Evolutionary conservation across 192 early-diverging fungal genomes (phyloP), one percentile per base, ranked within the genome.

Genomic region (Backusella psychrophila): DNA sequence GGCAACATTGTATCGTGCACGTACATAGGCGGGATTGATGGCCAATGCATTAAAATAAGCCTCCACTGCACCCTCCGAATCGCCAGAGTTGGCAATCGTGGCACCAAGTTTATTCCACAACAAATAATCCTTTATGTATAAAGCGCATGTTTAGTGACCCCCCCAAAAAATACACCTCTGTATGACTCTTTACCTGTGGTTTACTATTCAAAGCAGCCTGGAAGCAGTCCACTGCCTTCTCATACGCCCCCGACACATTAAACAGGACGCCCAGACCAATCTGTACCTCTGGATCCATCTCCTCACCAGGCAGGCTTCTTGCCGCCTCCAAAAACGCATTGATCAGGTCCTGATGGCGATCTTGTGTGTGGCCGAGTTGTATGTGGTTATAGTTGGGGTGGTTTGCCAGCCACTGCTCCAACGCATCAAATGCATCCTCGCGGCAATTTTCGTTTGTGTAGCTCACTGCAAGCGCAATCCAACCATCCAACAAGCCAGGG

Each of bases 151-250:
- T 17, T 12, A 33, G 11, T 69, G 26, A 53, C 14, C 2, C 26
- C 6, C 26, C n/a, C n/a, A n/a, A n/a, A 33, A 33, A 33, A 33
- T 33, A 72, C 35, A 19, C 21, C 39, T 4, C 11, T 44, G 11
- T 71, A 8, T 41, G 15, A 19, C 21, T 14, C 46, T 39, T 72
- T 75, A 84, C 77, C 73, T 80, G 78, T 6, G 98, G 98, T 26
- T 93, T 90, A 66, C 88, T 89, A 26, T 90, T 90, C 66, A 99
- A 83, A 38, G 96, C 96, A 2, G 97, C 89, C 70, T 93, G 88
- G 83, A 99, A 99, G 75, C 98, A 99, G 82, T 99, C 98, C 5
- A 97, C 89, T 2, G 97, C 97, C 84, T 99, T 99, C 67, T 93
- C 90, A 78, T 95, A 97, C 73, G 99, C 96, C 5, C 87, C 83